phyloP scores from a whole-genome alignment of 495 filamentous ascomycete species.

The Aspergillus ostianus region DNA sequence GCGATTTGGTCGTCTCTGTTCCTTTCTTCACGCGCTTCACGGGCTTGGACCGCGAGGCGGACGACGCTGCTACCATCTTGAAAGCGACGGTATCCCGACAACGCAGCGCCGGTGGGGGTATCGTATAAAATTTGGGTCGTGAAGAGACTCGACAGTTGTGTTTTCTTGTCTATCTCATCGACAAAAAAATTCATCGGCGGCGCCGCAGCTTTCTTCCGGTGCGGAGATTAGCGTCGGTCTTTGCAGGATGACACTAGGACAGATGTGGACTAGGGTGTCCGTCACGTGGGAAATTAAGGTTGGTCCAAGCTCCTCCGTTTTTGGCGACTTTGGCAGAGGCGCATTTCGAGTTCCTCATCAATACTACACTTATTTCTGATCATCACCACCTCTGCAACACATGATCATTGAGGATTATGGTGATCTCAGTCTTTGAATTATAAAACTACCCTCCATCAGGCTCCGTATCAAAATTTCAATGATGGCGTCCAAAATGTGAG shows the following conservation, averaged over 20 bases:
- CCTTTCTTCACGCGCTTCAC: slow-evolving; percentile 57
- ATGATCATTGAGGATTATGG: slow-evolving; percentile 6
- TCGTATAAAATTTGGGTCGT: slow-evolving; percentile 8
- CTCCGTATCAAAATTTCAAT: background rate
- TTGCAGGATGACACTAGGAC: slow-evolving; percentile 16
- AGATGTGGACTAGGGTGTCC: slow-evolving; percentile 11
- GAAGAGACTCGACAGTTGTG: slow-evolving; percentile 8
- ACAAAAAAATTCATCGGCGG: slow-evolving; percentile 49
- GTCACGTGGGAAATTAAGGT: slow-evolving; percentile 29
- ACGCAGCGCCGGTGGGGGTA: slow-evolving; percentile 33
- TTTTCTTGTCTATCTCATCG: slow-evolving; percentile 29
- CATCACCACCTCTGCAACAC: background rate
- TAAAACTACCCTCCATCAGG: slow-evolving; percentile 1
- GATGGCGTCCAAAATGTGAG: slow-evolving; percentile 68
- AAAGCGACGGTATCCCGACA: slow-evolving; percentile 17
- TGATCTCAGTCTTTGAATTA: slow-evolving; percentile 15
- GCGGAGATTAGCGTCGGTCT: slow-evolving; percentile 28
- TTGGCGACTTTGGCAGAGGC: no score
- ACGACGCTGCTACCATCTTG: slow-evolving; percentile 57
- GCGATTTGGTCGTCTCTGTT: slow-evolving; percentile 73
- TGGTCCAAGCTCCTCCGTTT: slow-evolving; percentile 38
- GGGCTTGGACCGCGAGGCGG: slow-evolving; percentile 64
- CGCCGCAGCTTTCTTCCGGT: slow-evolving; percentile 38
- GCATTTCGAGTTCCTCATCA: slow-evolving; percentile 5
- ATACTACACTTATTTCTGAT: background rate